phyloP scores from a whole-genome alignment of 768 basidiomycete species.

The Naganishia kalamii region DNA sequence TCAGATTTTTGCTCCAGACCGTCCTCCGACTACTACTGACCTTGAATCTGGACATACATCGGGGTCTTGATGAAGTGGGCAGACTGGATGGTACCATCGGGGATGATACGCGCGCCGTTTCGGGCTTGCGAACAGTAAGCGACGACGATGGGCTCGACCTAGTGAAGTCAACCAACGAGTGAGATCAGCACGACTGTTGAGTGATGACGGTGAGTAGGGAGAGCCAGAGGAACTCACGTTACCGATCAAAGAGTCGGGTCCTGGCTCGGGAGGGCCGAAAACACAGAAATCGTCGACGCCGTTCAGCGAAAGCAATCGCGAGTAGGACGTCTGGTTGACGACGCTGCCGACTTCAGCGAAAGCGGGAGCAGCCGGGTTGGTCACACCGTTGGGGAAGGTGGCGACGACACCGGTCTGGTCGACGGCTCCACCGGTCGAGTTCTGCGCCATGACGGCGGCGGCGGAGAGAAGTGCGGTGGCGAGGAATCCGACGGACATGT shows the following conservation, averaged over 20 bases:
- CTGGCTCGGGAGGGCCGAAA: conserved; percentile 23
- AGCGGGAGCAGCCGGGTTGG: conserved; percentile 40
- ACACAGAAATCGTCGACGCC: conserved; percentile 42
- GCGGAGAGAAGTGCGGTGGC: conserved; percentile 10
- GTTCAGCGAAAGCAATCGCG: conserved; percentile 45
- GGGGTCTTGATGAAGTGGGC: conserved; percentile 34
- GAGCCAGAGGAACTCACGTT: neutral
- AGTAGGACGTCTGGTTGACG: conserved; percentile 44
- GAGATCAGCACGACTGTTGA: neutral
- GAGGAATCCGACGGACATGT: neutral
- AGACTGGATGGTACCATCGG: conserved; percentile 48
- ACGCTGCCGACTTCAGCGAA: conserved; percentile 34
- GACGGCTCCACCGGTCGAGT: conserved; percentile 30
- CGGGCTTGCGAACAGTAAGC: conserved; percentile 42
- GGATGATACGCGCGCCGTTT: conserved; percentile 50
- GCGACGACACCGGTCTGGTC: conserved; percentile 33
- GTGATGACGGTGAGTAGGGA: neutral
- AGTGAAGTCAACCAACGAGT: neutral
- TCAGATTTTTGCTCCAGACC: too few species aligned
- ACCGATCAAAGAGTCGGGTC: conserved; percentile 16
- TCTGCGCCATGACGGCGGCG: conserved; percentile 4
- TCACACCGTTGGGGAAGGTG: conserved; percentile 33
- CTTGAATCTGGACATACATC: neutral
- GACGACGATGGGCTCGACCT: conserved; percentile 25
- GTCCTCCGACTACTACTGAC: conserved; percentile 21